Percentiles rank a stretch among this genome's conserved stretches.
Conservation (phyloP, 129 eudicot species). For the Lactuca saligna region DNA sequence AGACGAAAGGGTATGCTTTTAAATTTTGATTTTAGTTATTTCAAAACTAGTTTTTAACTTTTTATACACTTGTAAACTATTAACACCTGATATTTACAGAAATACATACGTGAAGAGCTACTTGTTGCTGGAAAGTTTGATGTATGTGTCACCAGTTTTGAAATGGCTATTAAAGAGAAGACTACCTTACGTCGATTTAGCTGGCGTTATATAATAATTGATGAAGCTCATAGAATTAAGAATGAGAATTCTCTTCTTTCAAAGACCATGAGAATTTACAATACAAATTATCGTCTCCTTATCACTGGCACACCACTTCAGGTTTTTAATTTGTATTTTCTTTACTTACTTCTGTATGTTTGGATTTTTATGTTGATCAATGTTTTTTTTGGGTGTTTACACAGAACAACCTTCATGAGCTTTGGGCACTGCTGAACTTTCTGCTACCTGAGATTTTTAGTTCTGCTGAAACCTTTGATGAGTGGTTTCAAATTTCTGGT, state of each 20-base stretch:
- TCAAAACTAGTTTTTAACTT: background rate
- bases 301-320: constrained; percentile 99
- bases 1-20: constrained; percentile 74
- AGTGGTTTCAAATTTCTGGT: constrained; percentile 98
- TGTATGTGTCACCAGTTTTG: constrained; percentile 98
- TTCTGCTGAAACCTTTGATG: constrained; percentile 97
- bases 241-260: constrained; percentile 96
- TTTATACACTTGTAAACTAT: background rate
- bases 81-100: constrained; percentile 46
- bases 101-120: constrained; percentile 80
- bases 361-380: background rate
- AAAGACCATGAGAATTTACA: constrained; percentile 93
- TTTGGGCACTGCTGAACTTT: constrained; percentile 96
- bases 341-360: background rate
- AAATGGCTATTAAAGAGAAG: constrained; percentile 98
- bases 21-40: background rate
- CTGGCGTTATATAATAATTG: constrained; percentile 98
- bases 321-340: constrained; percentile 34
- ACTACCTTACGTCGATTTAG: constrained; percentile 87
- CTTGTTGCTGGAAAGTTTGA: constrained; percentile 98
- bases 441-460: constrained; percentile 97
- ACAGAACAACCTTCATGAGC: constrained; percentile 99
- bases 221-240: constrained; percentile 98
- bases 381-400: background rate
- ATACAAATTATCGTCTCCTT: constrained; percentile 87